A percentile compares a stretch with the other conserved stretches of the same genome.
Evolutionary conservation across 768 basidiomycete species (phyloP).

Genomic region (Hericium erinaceus): DNA sequence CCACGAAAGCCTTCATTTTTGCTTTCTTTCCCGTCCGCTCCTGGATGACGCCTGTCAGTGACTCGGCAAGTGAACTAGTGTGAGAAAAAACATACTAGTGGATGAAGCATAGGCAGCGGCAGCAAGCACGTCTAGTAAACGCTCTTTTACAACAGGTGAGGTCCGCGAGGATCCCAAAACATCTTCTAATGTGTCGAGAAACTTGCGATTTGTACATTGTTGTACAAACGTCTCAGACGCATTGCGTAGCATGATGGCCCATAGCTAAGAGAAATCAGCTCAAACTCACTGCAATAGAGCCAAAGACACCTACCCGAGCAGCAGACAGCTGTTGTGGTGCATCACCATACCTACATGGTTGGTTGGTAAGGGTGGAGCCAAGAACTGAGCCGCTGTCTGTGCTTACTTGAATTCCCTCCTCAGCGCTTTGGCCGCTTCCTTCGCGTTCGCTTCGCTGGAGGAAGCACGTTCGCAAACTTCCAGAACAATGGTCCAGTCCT

Average conservation of each 20-base stretch:
- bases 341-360: constrained; percentile 9
- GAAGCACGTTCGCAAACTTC: constrained; percentile 84
- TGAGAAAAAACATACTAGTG: constrained; percentile 16
- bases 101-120: constrained; percentile 63
- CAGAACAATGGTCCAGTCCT: constrained; percentile 74
- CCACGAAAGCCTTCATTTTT: constrained; percentile 47
- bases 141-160: constrained; percentile 71
- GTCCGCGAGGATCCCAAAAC: constrained; percentile 53
- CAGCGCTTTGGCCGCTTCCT: constrained; percentile 76
- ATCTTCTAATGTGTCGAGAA: constrained; percentile 72
- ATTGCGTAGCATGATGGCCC: constrained; percentile 88
- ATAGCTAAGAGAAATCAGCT: constrained; percentile 39
- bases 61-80: not conserved
- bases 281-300: not conserved
- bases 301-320: constrained; percentile 7
- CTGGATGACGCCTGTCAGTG: not conserved
- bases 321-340: constrained; percentile 13
- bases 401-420: constrained; percentile 78
- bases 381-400: too few relatives aligned
- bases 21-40: constrained; percentile 15
- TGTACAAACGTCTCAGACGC: constrained; percentile 61
- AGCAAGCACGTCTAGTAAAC: constrained; percentile 72
- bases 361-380: too few relatives aligned
- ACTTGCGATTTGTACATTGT: constrained; percentile 67
- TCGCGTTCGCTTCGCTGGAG: constrained; percentile 59